Conservation (phyloP, 1,284 basidiomycete species). For the Agaricales sp. region DNA sequence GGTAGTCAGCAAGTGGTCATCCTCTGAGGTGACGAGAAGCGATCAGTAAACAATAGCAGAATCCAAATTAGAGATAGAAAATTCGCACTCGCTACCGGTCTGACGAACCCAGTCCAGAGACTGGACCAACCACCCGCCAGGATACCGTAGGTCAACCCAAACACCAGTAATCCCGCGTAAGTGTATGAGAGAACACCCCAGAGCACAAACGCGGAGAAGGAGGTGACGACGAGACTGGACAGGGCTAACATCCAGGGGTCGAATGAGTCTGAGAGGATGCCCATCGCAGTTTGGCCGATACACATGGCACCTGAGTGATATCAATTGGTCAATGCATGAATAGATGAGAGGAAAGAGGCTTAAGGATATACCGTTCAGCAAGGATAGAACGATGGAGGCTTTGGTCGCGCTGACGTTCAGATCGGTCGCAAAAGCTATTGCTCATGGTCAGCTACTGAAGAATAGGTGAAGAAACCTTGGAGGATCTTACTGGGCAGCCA, state of each 20-base stretch:
- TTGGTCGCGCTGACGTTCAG: constrained; percentile 17
- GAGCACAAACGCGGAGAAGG: constrained; percentile 24
- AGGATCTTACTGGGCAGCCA: constrained; percentile 14
- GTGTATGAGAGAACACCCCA: constrained; percentile 27
- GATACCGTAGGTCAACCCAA: constrained; percentile 23
- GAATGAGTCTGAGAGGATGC: constrained; percentile 24
- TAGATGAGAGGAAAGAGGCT: too few species aligned
- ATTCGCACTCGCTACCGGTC: constrained; percentile 20
- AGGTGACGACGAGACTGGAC: constrained; percentile 17
- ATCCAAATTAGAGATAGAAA: too few species aligned
- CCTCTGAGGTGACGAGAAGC: too few species aligned
- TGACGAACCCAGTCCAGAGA: constrained; percentile 23
- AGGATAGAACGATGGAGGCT: constrained; percentile 18
- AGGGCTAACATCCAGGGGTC: constrained; percentile 25
- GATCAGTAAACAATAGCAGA: too few species aligned
- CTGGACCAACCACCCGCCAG: constrained; percentile 27
- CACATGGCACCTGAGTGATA: constrained; percentile 18
- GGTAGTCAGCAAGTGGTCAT: constrained; percentile 24
- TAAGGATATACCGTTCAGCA: constrained; percentile 21
- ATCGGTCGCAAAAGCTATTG: constrained; percentile 20
- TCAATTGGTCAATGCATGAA: background rate
- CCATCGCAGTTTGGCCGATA: constrained; percentile 22
- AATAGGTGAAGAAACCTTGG: too few species aligned
- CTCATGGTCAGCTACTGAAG: background rate
- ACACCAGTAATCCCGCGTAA: constrained; percentile 23